Conservation (phyloP, 768 basidiomycete genomes). For the Amanita phalloides region DNA sequence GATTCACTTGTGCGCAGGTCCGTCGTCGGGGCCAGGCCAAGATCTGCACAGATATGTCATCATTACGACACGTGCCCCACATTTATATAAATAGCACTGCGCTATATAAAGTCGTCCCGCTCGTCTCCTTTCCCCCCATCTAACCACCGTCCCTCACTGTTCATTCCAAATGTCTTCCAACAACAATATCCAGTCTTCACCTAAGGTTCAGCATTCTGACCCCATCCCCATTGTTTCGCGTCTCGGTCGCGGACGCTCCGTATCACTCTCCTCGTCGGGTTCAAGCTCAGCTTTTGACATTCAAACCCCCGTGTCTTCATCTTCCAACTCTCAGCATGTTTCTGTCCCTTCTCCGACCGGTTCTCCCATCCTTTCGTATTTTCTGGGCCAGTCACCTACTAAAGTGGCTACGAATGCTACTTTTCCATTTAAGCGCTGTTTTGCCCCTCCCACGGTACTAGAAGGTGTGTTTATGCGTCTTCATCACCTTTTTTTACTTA, state of each 20-base stretch:
- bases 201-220: slow-evolving; percentile 36
- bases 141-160: background rate
- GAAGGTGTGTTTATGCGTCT: slow-evolving; percentile 38
- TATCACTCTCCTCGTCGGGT: slow-evolving; percentile 50
- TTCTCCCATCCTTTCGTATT: slow-evolving; percentile 66
- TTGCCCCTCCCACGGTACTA: slow-evolving; percentile 41
- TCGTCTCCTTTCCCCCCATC: background rate
- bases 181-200: slow-evolving; percentile 18
- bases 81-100: background rate
- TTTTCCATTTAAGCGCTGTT: slow-evolving; percentile 53
- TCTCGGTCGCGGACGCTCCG: slow-evolving; percentile 43
- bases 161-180: slow-evolving; percentile 21
- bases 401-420: slow-evolving; percentile 34
- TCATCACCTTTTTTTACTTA: background rate
- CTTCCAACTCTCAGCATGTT: slow-evolving; percentile 28
- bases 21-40: background rate
- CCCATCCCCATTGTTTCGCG: slow-evolving; percentile 49
- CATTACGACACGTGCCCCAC: slow-evolving; percentile 3
- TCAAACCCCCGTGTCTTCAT: slow-evolving; percentile 40
- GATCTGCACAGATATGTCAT: background rate
- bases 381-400: slow-evolving; percentile 52
- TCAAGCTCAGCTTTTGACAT: slow-evolving; percentile 43
- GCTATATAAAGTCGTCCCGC: background rate
- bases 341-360: slow-evolving; percentile 43
- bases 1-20: no score